Conservation (phyloP, 1,284 basidiomycete species). For the Fistulina hepatica region DNA sequence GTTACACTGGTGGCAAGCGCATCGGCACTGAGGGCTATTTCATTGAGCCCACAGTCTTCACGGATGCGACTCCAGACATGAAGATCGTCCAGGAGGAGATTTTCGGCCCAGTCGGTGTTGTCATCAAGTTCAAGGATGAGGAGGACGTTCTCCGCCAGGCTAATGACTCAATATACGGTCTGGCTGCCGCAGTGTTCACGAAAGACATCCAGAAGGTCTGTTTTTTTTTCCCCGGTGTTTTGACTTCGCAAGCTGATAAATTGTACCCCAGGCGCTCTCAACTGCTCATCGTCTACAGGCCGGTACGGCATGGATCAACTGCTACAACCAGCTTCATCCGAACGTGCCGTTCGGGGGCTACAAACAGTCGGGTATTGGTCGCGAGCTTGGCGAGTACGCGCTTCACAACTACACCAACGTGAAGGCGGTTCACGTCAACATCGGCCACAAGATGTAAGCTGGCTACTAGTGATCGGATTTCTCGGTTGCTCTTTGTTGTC, state of each 20-base stretch:
- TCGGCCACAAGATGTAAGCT: constrained; percentile 26
- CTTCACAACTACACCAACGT: constrained; percentile 51
- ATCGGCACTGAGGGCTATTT: constrained; percentile 66
- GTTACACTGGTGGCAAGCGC: constrained; percentile 68
- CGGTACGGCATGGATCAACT: constrained; percentile 70
- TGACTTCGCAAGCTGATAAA: no score
- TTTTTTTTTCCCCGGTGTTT: no score
- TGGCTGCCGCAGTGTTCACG: constrained; percentile 72
- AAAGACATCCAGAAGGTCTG: constrained; percentile 58
- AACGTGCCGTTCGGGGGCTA: constrained; percentile 69
- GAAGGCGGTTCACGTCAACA: constrained; percentile 70
- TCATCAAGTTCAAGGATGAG: constrained; percentile 65
- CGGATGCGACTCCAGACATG: constrained; percentile 66
- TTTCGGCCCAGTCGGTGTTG: constrained; percentile 73
- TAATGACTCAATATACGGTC: constrained; percentile 51
- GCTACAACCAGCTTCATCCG: constrained; percentile 45
- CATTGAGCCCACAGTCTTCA: constrained; percentile 78
- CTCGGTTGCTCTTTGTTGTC: no score
- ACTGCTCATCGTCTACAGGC: constrained; percentile 64
- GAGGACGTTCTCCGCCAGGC: constrained; percentile 16
- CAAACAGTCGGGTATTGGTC: constrained; percentile 68
- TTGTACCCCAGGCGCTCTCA: constrained; percentile 49
- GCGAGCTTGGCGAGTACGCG: constrained; percentile 71
- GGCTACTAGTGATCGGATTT: not conserved
- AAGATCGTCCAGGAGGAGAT: constrained; percentile 85